These are phyloP conservation scores for Moelleriella libera DNA, from an alignment of 2,329 filamentous ascomycete species.

Conservation along the genomic window DNA sequence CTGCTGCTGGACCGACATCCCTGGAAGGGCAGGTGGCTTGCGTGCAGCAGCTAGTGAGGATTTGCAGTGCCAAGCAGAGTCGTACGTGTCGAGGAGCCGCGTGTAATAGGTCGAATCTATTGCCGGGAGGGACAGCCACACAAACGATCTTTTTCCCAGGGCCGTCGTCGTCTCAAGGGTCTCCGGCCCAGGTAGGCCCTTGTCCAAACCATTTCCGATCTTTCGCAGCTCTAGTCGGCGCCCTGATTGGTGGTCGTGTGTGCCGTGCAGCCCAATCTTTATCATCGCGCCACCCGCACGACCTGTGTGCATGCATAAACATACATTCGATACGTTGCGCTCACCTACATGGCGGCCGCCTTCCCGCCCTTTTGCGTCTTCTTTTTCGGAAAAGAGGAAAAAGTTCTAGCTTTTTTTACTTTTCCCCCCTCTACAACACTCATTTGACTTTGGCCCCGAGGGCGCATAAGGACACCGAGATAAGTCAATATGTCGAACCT, in stretches of 20 bases:
- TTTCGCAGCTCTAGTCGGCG: neutral
- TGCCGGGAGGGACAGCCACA: no score
- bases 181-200: neutral
- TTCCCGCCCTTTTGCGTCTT: neutral
- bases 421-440: no score
- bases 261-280: neutral
- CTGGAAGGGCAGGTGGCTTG: no score
- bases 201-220: neutral
- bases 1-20: no score
- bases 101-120: no score
- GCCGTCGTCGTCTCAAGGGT: neutral
- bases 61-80: no score
- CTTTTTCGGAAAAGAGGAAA: neutral
- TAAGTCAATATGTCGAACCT: conserved; percentile 14
- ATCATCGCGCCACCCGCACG: neutral
- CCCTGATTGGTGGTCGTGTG: neutral
- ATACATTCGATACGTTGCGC: neutral
- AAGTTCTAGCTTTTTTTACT: no score
- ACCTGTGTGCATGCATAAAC: neutral
- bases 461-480: neutral
- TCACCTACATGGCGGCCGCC: neutral
- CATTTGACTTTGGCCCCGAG: no score
- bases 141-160: no score
- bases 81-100: no score
- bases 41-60: no score